Evolutionary conservation across 2,329 filamentous ascomycete genomes (phyloP).

Genomic region (Microdochium bolleyi): DNA sequence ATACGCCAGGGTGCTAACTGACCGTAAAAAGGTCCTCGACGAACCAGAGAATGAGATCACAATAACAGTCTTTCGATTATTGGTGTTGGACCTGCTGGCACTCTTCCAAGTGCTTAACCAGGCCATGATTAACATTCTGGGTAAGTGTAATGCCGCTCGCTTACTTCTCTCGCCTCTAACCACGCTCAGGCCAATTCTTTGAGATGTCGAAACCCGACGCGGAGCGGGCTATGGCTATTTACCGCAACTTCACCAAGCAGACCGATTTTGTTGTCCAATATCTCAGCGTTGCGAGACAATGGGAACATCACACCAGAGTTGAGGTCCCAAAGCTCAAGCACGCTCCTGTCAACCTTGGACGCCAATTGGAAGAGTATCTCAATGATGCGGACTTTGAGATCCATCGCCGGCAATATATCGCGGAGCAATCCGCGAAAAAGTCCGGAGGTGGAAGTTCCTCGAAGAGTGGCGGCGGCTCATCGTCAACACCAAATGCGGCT

Average conservation of each 20-base stretch:
- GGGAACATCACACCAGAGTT: conserved; percentile 84
- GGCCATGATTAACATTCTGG: conserved; percentile 91
- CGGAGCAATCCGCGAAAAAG: conserved; percentile 70
- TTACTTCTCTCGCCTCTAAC: conserved; percentile 8
- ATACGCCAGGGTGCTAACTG: no score
- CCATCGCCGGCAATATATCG: conserved; percentile 84
- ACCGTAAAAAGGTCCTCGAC: conserved; percentile 59
- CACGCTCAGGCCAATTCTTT: conserved; percentile 75
- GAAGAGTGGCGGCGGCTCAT: conserved; percentile 26
- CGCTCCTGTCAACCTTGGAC: conserved; percentile 83
- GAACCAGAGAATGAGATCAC: conserved; percentile 97
- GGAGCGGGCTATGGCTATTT: conserved; percentile 83
- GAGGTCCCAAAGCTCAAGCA: conserved; percentile 97
- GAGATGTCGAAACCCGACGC: conserved; percentile 96
- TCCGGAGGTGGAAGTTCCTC: conserved; percentile 29
- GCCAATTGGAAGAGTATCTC: conserved; percentile 88
- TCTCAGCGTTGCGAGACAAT: conserved; percentile 76
- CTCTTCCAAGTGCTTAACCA: conserved; percentile 95
- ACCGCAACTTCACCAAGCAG: conserved; percentile 84
- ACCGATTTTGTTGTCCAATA: conserved; percentile 92
- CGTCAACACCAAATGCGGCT: conserved; percentile 24
- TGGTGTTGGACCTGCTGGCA: conserved; percentile 82
- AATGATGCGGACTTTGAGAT: conserved; percentile 93
- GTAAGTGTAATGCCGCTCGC: conserved; percentile 38
- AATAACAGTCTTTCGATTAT: conserved; percentile 81